Percentiles rank a stretch among this genome's conserved stretches.
phyloP scores from a whole-genome alignment of 177 flowering plant genomes.

The Vitis hybrid region DNA sequence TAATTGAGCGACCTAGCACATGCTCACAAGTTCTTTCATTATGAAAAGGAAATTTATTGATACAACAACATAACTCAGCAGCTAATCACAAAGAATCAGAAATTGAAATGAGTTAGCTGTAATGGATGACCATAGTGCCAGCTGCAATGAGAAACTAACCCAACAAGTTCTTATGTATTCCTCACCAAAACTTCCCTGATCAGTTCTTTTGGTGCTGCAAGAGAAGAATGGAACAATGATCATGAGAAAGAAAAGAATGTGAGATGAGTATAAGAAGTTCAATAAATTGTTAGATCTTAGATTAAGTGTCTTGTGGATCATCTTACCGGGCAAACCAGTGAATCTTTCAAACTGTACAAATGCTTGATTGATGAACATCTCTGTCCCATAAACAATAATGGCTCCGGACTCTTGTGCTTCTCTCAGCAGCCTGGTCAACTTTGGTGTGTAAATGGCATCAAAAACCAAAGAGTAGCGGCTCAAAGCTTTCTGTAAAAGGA shows the following conservation, averaged over 20 bases:
- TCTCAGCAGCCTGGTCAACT: constrained; percentile 32
- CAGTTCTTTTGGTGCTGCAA: constrained; percentile 54
- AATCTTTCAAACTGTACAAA: constrained; percentile 43
- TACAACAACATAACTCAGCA: constrained; percentile 3
- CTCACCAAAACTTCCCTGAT: constrained; percentile 42
- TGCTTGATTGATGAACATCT: constrained; percentile 55
- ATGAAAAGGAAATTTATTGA: not conserved
- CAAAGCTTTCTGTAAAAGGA: constrained; percentile 26
- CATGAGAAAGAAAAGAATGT: not conserved
- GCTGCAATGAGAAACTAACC: not conserved
- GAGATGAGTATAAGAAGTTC: not conserved
- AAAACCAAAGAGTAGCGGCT: constrained; percentile 35
- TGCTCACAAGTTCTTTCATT: too few relatives aligned
- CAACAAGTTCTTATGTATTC: constrained; percentile 20
- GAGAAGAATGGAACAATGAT: not conserved
- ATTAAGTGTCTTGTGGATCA: too few relatives aligned
- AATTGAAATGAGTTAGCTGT: not conserved
- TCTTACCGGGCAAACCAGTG: constrained; percentile 46
- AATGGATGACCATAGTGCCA: not conserved
- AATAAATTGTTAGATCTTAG: too few relatives aligned
- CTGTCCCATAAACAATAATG: constrained; percentile 38
- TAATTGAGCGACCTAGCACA: too few relatives aligned
- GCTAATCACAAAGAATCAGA: not conserved
- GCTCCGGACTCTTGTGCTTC: constrained; percentile 45
- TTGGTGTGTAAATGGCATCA: constrained; percentile 45